Percentiles rank a stretch among this genome's conserved stretches.
phyloP scores from a whole-genome alignment of 2,329 filamentous ascomycete species.

The Grosmannia serpens region DNA sequence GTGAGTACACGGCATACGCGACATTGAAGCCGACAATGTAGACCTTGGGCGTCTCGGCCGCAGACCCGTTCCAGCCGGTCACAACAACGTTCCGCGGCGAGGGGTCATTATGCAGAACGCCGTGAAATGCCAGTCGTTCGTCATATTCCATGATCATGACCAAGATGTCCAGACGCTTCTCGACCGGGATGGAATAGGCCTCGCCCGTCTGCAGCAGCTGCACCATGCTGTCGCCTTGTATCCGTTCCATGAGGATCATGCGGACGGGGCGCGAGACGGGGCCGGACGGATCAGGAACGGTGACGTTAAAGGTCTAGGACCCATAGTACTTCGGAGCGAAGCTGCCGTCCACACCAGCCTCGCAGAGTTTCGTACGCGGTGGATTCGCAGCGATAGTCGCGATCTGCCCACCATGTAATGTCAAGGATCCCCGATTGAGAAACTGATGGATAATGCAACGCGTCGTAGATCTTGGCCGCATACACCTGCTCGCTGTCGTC shows the following conservation, averaged over 20 bases:
- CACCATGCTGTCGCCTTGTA: neutral
- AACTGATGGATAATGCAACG: too few relatives aligned
- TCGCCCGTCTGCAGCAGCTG: neutral
- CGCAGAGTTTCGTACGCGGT: slow-evolving; percentile 58
- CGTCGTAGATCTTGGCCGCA: slow-evolving; percentile 8
- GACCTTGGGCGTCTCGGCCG: neutral
- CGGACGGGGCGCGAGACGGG: neutral
- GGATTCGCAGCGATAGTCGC: slow-evolving; percentile 13
- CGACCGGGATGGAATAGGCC: neutral
- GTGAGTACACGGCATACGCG: neutral
- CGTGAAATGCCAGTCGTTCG: neutral
- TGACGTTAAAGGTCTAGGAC: slow-evolving; percentile 7
- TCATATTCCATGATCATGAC: slow-evolving; percentile 1
- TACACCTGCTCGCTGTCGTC: neutral
- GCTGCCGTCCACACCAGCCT: slow-evolving; percentile 50
- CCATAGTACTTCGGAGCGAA: slow-evolving; percentile 4
- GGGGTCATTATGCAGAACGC: slow-evolving; percentile 4
- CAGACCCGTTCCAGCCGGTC: too few relatives aligned
- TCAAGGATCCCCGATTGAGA: neutral
- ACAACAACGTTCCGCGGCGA: slow-evolving; percentile 2
- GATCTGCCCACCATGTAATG: slow-evolving; percentile 1
- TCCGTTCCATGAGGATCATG: slow-evolving; percentile 5
- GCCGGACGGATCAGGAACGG: neutral
- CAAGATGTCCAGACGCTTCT: slow-evolving; percentile 1
- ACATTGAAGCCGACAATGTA: neutral